Base-by-base conservation (phyloP, 2,329 filamentous ascomycete genomes). In the Nakataea oryzae region DNA sequence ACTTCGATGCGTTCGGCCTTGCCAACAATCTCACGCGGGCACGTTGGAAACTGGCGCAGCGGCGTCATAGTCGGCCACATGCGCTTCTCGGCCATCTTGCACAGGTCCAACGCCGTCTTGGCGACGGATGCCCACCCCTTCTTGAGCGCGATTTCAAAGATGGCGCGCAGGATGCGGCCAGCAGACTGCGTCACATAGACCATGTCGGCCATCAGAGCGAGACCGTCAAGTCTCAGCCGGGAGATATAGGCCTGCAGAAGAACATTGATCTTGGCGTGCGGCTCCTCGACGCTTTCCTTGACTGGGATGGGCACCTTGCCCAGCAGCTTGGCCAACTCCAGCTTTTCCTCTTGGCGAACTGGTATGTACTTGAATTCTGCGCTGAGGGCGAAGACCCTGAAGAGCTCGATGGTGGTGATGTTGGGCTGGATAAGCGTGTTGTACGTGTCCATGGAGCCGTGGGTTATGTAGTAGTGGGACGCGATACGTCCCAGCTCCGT, bases 61-160 rank as follows among this genome's bases (percentile, higher is more conserved):
- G 96, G 95, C 50, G 91, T 91, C 95, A 97, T 99, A 7, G 93
- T 97, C 17, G 93, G 93, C 95, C 95, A 99, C 96, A 99, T 99
- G 59, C 96, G 85, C 81, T 96, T 96, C 79, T 99, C 95, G 0
- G 93, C 95, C 91, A 96, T 97, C 78, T 99, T 99, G 78, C 96
- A 99, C 61, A 99, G 82, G 69, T 96, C 91, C 55, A 99, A 80
- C 0, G 95, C 93, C 65, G 89, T 91, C 77, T 95, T 96, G 11
- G 95, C 91, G 3, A 97, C 95, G 21, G 87, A 88, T 0, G 95
- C 86, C 93, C 93, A 99, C 41, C 93, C 93, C 75, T 97, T 97
- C 77, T 93, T 96, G 67, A 99, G 77, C n/a, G 90, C 89, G 62
- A 99, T 97, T 76, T 99, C 96, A 67, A 97, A 99, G 59, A 99